These are phyloP conservation scores for Fusarium hostae DNA, from an alignment of 2,329 filamentous ascomycete species.

Conservation along the genomic window DNA sequence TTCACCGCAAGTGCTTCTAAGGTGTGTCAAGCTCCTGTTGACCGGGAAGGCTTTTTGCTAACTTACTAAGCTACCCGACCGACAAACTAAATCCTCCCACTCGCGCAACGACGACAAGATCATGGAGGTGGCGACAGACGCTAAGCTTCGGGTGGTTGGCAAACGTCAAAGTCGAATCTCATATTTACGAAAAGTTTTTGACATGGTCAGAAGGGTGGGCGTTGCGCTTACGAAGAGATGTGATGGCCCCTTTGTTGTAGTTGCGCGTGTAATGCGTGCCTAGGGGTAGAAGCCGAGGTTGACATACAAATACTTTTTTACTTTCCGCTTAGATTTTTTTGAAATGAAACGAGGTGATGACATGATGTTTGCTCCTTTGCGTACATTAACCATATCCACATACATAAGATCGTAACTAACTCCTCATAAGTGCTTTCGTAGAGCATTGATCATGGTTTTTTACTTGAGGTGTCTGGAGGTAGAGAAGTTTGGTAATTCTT, in stretches of 20 bases:
- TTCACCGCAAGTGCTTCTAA: conserved; percentile 99
- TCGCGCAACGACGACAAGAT: conserved; percentile 54
- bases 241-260: conserved; percentile 62
- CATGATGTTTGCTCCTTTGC: conserved; percentile 6
- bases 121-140: conserved; percentile 58
- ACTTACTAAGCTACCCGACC: conserved; percentile 46
- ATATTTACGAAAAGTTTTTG: conserved; percentile 69
- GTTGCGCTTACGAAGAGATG: conserved; percentile 60
- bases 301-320: conserved; percentile 66
- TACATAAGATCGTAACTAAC: neutral
- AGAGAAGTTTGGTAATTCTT: neutral
- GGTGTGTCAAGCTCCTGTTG: conserved; percentile 57
- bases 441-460: neutral
- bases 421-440: neutral
- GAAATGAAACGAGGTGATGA: conserved; percentile 47
- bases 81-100: conserved; percentile 50
- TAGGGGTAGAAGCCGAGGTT: conserved; percentile 65
- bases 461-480: neutral
- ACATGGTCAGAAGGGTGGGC: conserved; percentile 64
- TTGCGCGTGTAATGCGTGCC: conserved; percentile 61
- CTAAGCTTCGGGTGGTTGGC: conserved; percentile 58
- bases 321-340: conserved; percentile 52
- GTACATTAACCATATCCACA: neutral
- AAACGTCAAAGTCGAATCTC: conserved; percentile 63
- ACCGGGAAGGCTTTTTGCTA: conserved; percentile 22